These are phyloP conservation scores for Aspergillus egyptiacus DNA, from an alignment of 495 filamentous ascomycete species.

Conservation along the genomic window DNA sequence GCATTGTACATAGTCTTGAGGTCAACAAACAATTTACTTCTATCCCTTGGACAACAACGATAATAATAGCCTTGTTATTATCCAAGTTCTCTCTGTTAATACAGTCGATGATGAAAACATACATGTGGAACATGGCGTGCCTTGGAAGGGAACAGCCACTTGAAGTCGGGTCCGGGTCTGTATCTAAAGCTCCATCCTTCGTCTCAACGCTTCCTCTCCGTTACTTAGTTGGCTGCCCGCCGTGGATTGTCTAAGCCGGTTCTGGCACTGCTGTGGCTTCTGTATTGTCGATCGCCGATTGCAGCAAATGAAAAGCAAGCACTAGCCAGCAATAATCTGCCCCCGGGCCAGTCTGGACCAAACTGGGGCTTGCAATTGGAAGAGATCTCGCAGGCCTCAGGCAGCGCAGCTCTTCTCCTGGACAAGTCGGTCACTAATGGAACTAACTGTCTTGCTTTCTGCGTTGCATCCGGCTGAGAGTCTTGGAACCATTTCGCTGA, in stretches of 20 bases:
- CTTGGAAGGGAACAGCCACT: constrained; percentile 5
- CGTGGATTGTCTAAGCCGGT: background rate
- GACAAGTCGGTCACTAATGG: no score
- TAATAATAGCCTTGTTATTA: background rate
- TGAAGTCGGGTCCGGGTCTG: no score
- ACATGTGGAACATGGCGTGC: background rate
- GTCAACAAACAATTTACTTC: background rate
- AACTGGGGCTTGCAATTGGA: background rate
- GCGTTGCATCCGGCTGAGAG: constrained; percentile 1
- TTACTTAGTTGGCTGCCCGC: background rate
- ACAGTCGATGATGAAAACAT: background rate
- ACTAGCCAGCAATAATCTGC: no score
- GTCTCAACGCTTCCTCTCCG: background rate
- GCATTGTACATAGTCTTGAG: no score
- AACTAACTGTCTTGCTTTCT: no score
- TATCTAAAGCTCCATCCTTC: constrained; percentile 3
- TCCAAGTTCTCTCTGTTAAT: no score
- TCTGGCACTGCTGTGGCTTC: background rate
- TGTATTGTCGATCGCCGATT: background rate
- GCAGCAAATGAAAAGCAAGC: constrained; percentile 1
- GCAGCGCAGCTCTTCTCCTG: background rate
- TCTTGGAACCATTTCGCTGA: background rate
- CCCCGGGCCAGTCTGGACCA: constrained; percentile 1
- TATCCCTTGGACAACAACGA: background rate
- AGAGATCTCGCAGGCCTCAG: background rate